Conservation (phyloP, 2,329 filamentous ascomycete species). For the Niveomyces coronatus region DNA sequence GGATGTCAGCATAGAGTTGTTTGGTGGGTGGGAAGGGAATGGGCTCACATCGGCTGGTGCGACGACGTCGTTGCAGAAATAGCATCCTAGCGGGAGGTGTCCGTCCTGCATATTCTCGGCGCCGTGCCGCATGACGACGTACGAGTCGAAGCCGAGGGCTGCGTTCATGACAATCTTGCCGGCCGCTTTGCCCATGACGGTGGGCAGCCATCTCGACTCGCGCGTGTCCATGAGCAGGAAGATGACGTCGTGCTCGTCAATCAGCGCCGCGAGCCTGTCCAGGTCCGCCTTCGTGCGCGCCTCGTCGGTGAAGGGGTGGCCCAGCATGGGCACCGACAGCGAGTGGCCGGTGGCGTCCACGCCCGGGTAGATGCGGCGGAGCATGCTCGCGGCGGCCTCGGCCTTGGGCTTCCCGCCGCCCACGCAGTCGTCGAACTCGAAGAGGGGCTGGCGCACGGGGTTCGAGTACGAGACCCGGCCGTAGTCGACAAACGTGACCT, state of each 20-base stretch:
- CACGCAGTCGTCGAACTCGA: constrained; percentile 80
- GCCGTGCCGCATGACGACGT: constrained; percentile 94
- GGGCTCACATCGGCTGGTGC: constrained; percentile 77
- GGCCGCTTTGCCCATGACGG: constrained; percentile 85
- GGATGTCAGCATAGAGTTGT: no score
- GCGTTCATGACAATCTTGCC: constrained; percentile 97
- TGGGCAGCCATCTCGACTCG: constrained; percentile 91
- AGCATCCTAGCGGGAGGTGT: constrained; percentile 74
- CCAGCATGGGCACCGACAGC: constrained; percentile 88
- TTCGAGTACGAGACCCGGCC: constrained; percentile 92
- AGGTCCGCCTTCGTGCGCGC: constrained; percentile 62
- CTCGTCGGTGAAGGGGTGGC: constrained; percentile 73
- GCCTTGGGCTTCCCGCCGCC: constrained; percentile 81
- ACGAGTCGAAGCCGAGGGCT: constrained; percentile 91
- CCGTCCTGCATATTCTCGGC: constrained; percentile 45
- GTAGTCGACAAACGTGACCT: constrained; percentile 94
- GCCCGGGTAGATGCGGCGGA: constrained; percentile 83
- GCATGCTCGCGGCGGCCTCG: constrained; percentile 63
- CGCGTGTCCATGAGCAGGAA: constrained; percentile 97
- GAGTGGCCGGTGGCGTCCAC: constrained; percentile 72
- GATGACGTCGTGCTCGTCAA: constrained; percentile 79
- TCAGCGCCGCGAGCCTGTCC: constrained; percentile 60
- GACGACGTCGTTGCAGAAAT: constrained; percentile 98
- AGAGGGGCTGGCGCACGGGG: constrained; percentile 87
- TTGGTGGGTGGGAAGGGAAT: no score